Evolutionary conservation across 2,329 filamentous ascomycete genomes (phyloP).

Genomic region (Leptographium procerum): DNA sequence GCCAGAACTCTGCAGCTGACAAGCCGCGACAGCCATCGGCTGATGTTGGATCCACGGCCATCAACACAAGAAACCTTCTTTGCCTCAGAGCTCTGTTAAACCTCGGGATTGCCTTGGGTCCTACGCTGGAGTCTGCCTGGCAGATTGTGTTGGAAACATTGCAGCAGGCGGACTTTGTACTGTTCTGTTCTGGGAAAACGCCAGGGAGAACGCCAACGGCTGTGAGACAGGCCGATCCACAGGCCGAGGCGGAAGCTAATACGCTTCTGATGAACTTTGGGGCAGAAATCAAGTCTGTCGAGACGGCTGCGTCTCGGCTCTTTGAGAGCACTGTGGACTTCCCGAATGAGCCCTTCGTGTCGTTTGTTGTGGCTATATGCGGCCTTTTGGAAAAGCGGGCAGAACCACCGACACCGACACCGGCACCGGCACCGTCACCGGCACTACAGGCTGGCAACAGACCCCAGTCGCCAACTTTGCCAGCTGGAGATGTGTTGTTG

Average conservation of each 20-base stretch:
- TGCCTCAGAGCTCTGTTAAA: constrained; percentile 90
- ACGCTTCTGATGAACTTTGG: constrained; percentile 55
- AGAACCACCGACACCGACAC: constrained; percentile 17
- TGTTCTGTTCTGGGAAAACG: constrained; percentile 52
- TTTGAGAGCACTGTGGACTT: constrained; percentile 91
- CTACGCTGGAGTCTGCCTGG: constrained; percentile 77
- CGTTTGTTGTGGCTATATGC: constrained; percentile 67
- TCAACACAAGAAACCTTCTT: constrained; percentile 82
- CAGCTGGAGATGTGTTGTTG: neutral
- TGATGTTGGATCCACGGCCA: constrained; percentile 40
- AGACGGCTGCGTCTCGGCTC: constrained; percentile 73
- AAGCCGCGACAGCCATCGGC: constrained; percentile 47
- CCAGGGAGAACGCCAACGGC: constrained; percentile 39
- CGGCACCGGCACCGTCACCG: no score
- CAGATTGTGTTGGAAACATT: constrained; percentile 84
- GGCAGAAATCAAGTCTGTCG: constrained; percentile 75
- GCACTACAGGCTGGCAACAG: constrained; percentile 20
- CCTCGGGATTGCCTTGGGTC: constrained; percentile 83
- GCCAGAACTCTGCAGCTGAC: constrained; percentile 45
- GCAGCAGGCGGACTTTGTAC: constrained; percentile 82
- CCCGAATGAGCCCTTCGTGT: constrained; percentile 67
- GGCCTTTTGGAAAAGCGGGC: constrained; percentile 44
- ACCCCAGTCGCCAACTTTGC: neutral
- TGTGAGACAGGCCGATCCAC: constrained; percentile 33
- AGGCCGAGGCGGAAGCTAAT: constrained; percentile 38